These are phyloP conservation scores for Yueomyces sp. DNA, from an alignment of 1,139 yeast genomes.

Conservation along the genomic window DNA sequence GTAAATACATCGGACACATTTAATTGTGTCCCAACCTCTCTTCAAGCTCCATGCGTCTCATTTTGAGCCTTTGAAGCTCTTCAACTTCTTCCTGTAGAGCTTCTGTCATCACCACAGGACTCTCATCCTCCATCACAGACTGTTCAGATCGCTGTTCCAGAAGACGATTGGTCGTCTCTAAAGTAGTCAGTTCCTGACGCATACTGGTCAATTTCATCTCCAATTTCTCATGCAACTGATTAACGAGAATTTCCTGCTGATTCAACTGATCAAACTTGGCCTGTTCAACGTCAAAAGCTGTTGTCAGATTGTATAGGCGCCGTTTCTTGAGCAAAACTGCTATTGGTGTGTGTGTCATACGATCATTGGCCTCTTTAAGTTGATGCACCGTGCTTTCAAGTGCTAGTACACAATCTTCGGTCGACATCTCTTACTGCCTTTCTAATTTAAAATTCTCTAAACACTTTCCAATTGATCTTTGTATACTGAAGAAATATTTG, in stretches of 20 bases:
- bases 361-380: no score
- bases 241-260: slow-evolving; percentile 21
- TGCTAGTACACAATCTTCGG: no score
- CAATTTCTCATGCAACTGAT: slow-evolving; percentile 29
- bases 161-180: slow-evolving; percentile 3
- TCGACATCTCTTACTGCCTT: no score
- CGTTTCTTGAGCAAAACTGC: slow-evolving; percentile 3
- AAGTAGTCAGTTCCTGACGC: slow-evolving; percentile 25
- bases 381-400: no score
- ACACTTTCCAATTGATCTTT: no score
- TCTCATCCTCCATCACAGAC: slow-evolving; percentile 8
- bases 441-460: no score
- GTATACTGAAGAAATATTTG: no score
- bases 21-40: slow-evolving; percentile 22
- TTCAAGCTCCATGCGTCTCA: slow-evolving; percentile 26
- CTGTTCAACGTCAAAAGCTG: slow-evolving; percentile 27
- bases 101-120: slow-evolving; percentile 20
- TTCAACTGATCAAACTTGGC: slow-evolving; percentile 23
- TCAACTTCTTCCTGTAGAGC: slow-evolving; percentile 28
- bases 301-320: slow-evolving; percentile 26
- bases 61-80: slow-evolving; percentile 24
- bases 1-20: not conserved
- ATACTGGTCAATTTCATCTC: slow-evolving; percentile 25
- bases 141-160: slow-evolving; percentile 16
- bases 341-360: not conserved